A percentile compares a stretch with the other conserved stretches of the same genome.
These are phyloP conservation scores for Podila epicladia DNA, from an alignment of 192 early-diverging fungal genomes.

Conservation along the genomic window DNA sequence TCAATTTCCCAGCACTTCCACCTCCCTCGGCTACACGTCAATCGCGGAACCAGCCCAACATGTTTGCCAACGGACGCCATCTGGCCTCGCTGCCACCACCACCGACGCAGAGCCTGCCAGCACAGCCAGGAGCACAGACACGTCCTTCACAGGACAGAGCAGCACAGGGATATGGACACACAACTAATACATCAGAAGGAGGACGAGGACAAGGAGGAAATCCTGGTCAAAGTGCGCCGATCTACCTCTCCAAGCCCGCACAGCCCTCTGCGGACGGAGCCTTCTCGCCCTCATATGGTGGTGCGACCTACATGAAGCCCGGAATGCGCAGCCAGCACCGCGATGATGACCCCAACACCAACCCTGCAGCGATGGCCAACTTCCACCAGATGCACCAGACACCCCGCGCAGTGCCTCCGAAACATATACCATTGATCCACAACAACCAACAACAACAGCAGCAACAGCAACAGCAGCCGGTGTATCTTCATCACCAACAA, in stretches of 20 bases:
- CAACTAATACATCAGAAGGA: background rate
- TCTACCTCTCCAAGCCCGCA: conserved; percentile 42
- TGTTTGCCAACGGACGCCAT: conserved; percentile 1
- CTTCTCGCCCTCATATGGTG: background rate
- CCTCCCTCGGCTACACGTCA: conserved; percentile 37
- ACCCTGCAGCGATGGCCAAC: background rate
- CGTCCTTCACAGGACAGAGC: background rate
- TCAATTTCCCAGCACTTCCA: conserved; percentile 29
- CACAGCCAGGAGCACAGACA: background rate
- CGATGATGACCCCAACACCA: background rate
- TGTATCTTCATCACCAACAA: conserved; percentile 16
- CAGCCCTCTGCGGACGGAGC: conserved; percentile 1
- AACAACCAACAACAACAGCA: conserved; percentile 12
- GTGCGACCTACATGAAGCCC: background rate
- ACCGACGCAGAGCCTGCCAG: conserved; percentile 21
- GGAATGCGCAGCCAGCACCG: background rate
- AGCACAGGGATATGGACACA: background rate
- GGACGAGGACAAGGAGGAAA: conserved; percentile 9
- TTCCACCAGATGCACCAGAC: background rate
- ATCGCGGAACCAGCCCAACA: conserved; percentile 20
- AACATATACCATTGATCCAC: conserved; percentile 4
- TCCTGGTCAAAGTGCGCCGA: background rate
- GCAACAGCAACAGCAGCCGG: conserved; percentile 10
- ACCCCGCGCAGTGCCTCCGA: background rate
- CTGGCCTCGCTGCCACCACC: conserved; percentile 12